phyloP scores from a whole-genome alignment of 2,329 filamentous ascomycete genomes.

The Botrytis galanthina region DNA sequence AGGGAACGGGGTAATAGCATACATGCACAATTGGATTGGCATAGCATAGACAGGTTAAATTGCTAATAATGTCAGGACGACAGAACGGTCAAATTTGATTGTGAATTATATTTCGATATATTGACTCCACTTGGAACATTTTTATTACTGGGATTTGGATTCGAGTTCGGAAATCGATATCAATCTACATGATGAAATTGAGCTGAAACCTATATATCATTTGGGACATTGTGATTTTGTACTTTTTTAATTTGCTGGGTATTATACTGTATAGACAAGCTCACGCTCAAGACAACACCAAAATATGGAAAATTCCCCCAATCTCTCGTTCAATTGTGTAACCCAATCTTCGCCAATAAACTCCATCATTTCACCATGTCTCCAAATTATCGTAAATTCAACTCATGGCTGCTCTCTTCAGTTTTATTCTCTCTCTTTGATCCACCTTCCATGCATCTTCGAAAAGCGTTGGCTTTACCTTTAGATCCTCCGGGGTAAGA shows the following conservation, averaged over 20 bases:
- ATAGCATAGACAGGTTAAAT: background rate
- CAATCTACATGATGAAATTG: background rate
- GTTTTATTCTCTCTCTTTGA: constrained; percentile 34
- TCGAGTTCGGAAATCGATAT: background rate
- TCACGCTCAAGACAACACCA: constrained; percentile 7
- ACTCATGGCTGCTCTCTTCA: background rate
- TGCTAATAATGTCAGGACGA: background rate
- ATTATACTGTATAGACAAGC: constrained; percentile 13
- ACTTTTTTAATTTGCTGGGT: constrained; percentile 19
- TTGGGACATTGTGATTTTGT: constrained; percentile 5
- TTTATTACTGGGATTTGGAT: background rate
- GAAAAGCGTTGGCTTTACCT: constrained; percentile 58
- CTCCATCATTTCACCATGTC: constrained; percentile 5
- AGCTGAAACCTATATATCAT: background rate
- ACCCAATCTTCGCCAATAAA: constrained; percentile 6
- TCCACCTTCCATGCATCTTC: constrained; percentile 61
- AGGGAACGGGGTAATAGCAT: background rate
- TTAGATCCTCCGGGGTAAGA: constrained; percentile 56
- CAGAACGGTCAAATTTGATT: background rate
- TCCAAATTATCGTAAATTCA: constrained; percentile 3
- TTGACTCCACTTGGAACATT: background rate
- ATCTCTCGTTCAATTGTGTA: background rate
- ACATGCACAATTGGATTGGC: background rate
- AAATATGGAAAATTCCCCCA: background rate
- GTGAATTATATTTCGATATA: background rate